Percentiles rank a stretch among this genome's conserved stretches.
These are phyloP conservation scores for Licmophora abbreviata DNA, from an alignment of 108 stramenopile species.

Conservation along the genomic window DNA sequence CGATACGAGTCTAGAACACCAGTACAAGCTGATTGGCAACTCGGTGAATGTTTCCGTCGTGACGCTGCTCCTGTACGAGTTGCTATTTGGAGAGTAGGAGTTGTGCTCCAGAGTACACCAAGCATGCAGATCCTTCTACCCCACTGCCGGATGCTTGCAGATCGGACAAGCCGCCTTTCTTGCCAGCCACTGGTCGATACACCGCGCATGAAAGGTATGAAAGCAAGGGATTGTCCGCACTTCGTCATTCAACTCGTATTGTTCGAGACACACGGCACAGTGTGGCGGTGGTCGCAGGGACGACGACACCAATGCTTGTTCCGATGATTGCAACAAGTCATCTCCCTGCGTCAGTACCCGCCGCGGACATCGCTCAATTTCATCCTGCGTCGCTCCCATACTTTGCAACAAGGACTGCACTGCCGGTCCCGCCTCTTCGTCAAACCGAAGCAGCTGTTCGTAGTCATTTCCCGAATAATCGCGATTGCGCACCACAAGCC, in stretches of 20 bases:
- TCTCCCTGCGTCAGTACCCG: constrained; percentile 18
- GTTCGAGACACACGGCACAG: constrained; percentile 41
- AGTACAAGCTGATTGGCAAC: constrained; percentile 46
- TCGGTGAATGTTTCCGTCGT: constrained; percentile 39
- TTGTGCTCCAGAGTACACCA: too few species aligned
- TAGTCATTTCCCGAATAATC: constrained; percentile 43
- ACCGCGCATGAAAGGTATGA: constrained; percentile 36
- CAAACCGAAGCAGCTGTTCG: constrained; percentile 21
- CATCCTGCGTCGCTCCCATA: constrained; percentile 36
- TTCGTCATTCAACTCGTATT: constrained; percentile 23
- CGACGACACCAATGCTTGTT: neutral
- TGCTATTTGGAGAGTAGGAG: too few species aligned
- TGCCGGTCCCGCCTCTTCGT: constrained; percentile 43
- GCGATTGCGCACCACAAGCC: constrained; percentile 24
- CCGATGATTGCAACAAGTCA: constrained; percentile 15
- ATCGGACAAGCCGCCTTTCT: constrained; percentile 40
- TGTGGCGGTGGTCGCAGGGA: neutral
- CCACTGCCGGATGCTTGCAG: constrained; percentile 50
- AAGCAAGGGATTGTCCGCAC: constrained; percentile 45
- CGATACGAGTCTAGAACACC: constrained; percentile 21
- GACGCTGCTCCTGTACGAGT: constrained; percentile 12
- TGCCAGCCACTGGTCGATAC: constrained; percentile 46
- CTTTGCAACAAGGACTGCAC: constrained; percentile 19
- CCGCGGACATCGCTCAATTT: constrained; percentile 37
- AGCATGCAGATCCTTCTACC: too few species aligned